phyloP scores from a whole-genome alignment of 73 alveolate genomes.

The Effrenium voratum region DNA sequence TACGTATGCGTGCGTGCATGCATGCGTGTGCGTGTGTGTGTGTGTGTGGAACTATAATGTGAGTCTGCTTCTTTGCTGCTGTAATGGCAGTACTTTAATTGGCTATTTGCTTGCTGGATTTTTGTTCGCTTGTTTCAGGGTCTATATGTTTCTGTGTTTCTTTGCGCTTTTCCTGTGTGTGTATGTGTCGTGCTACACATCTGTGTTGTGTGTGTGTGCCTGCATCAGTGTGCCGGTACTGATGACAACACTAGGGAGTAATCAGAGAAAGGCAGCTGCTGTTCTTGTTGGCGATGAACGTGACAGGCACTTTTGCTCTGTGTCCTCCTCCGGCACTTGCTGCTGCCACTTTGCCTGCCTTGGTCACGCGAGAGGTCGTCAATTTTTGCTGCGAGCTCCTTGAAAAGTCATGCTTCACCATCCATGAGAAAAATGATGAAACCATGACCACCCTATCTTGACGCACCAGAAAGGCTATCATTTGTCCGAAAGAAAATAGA shows the following conservation, averaged over 20 bases:
- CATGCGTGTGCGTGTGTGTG: too few relatives aligned
- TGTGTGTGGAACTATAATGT: too few relatives aligned
- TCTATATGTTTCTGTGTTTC: neutral
- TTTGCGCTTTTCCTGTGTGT: neutral
- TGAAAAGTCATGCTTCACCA: neutral
- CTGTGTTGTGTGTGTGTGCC: neutral
- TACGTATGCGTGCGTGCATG: too few relatives aligned
- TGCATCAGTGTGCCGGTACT: neutral
- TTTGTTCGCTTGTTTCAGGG: too few relatives aligned
- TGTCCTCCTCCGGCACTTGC: slow-evolving; percentile 4
- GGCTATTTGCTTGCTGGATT: too few relatives aligned
- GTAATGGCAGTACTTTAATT: too few relatives aligned
- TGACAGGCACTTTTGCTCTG: neutral
- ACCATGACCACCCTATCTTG: neutral
- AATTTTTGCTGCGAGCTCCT: too few relatives aligned
- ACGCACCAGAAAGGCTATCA: neutral
- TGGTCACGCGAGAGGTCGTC: too few relatives aligned
- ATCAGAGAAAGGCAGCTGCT: neutral
- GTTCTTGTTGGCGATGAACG: neutral
- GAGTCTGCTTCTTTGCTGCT: too few relatives aligned
- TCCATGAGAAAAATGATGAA: neutral
- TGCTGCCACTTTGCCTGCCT: slow-evolving; percentile 40
- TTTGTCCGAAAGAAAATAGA: neutral
- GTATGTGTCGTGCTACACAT: neutral
- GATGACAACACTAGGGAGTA: neutral